Evolutionary conservation across 768 basidiomycete genomes (phyloP).

Genomic region (Ephemerocybe angulata): DNA sequence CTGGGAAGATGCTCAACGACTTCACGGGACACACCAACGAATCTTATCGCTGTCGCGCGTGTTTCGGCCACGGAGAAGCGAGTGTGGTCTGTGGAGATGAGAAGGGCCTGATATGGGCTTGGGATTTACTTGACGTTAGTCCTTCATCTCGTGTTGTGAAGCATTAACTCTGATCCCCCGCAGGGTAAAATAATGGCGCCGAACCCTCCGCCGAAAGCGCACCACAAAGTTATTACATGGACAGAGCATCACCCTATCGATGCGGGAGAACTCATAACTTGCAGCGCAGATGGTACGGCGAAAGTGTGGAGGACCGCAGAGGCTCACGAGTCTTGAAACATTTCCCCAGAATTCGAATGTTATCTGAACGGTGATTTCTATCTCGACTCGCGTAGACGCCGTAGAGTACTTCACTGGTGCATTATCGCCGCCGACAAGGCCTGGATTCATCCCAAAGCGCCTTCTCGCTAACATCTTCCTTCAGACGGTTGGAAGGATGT

Average conservation of each 20-base stretch:
- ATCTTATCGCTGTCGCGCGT: conserved; percentile 75
- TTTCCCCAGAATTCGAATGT: not conserved
- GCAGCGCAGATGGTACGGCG: conserved; percentile 86
- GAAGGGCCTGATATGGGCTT: conserved; percentile 82
- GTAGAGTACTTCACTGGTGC: too few relatives aligned
- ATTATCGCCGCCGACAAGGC: not conserved
- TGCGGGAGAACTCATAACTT: conserved; percentile 79
- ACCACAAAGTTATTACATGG: conserved; percentile 87
- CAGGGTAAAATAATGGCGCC: conserved; percentile 71
- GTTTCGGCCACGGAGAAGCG: conserved; percentile 82
- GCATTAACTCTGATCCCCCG: conserved; percentile 5
- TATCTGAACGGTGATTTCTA: too few relatives aligned
- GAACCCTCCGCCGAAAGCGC: conserved; percentile 72
- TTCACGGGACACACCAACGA: conserved; percentile 75
- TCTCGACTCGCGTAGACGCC: too few relatives aligned
- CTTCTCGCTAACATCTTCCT: not conserved
- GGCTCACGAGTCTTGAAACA: conserved; percentile 8
- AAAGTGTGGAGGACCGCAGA: conserved; percentile 77
- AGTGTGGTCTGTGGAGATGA: conserved; percentile 87
- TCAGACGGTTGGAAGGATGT: not conserved
- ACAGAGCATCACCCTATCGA: conserved; percentile 85
- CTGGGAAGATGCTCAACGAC: conserved; percentile 81
- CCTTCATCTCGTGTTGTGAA: not conserved
- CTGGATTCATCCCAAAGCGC: not conserved
- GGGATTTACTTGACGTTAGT: conserved; percentile 86